Conservation (phyloP, 176 grass and related monocot species). For the Raddia distichophylla region DNA sequence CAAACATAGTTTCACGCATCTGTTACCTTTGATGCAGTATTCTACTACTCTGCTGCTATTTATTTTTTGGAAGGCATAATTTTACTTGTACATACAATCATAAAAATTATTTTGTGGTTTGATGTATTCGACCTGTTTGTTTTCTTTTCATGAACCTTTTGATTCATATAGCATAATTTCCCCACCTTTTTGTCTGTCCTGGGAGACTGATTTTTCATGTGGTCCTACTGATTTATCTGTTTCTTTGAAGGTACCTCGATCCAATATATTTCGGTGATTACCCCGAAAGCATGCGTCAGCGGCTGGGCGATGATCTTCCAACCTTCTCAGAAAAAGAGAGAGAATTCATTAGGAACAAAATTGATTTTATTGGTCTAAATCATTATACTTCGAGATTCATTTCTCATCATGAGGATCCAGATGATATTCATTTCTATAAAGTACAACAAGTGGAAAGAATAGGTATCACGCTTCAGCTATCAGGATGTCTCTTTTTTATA, state of each 20-base stretch:
- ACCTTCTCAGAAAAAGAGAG: constrained; percentile 87
- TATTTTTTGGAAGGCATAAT: neutral
- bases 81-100: neutral
- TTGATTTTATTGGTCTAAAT: constrained; percentile 96
- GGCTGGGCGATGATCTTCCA: constrained; percentile 81
- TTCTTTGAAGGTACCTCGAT: constrained; percentile 75
- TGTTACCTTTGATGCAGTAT: neutral
- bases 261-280: constrained; percentile 96
- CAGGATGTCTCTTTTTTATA: neutral
- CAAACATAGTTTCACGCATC: neutral
- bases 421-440: constrained; percentile 65
- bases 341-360: constrained; percentile 78
- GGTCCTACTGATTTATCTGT: neutral
- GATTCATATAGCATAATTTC: constrained; percentile 11
- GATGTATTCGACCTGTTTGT: neutral
- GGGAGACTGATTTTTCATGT: neutral
- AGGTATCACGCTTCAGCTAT: constrained; percentile 53
- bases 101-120: neutral
- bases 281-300: constrained; percentile 79
- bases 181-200: neutral
- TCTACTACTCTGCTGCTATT: no score
- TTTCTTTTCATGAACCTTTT: neutral
- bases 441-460: constrained; percentile 71
- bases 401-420: constrained; percentile 49
- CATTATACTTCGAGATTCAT: constrained; percentile 94